Conservation (phyloP, 768 basidiomycete genomes). For the Pilatotrama ljubarskyi region DNA sequence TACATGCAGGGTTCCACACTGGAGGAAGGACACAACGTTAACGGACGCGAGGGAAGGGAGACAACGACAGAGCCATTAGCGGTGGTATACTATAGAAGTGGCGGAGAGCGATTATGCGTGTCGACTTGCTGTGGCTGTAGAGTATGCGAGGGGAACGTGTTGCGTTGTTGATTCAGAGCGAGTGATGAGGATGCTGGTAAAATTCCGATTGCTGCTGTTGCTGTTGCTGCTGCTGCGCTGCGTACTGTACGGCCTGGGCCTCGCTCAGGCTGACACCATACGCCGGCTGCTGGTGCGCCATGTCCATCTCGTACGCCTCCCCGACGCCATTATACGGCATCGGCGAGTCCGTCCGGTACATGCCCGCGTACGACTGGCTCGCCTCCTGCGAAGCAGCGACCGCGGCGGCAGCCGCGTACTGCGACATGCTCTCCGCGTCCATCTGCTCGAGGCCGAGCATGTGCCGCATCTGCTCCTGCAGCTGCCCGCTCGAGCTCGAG, state of each 20-base stretch:
- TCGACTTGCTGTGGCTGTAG: neutral
- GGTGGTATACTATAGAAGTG: slow-evolving; percentile 2
- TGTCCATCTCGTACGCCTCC: slow-evolving; percentile 23
- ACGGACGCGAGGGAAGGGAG: neutral
- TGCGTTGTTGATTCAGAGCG: slow-evolving; percentile 12
- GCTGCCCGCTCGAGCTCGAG: slow-evolving; percentile 27
- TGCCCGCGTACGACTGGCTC: slow-evolving; percentile 20
- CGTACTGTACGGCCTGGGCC: slow-evolving; percentile 8
- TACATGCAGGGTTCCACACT: slow-evolving; percentile 18
- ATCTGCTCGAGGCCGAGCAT: slow-evolving; percentile 28
- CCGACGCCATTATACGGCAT: slow-evolving; percentile 23
- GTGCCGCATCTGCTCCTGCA: slow-evolving; percentile 30
- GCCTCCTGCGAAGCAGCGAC: slow-evolving; percentile 2
- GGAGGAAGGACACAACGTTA: neutral
- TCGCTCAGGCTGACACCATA: slow-evolving; percentile 9
- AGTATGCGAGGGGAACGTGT: neutral
- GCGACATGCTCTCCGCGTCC: slow-evolving; percentile 21
- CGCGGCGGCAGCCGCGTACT: slow-evolving; percentile 17
- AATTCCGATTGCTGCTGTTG: slow-evolving; percentile 8
- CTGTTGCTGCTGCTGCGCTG: slow-evolving; percentile 7
- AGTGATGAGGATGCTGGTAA: slow-evolving; percentile 14
- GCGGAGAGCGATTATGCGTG: neutral
- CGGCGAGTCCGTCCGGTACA: slow-evolving; percentile 34
- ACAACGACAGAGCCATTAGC: slow-evolving; percentile 4
- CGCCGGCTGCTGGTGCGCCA: slow-evolving; percentile 8